Conservation (phyloP, 2,329 filamentous ascomycete species). For the Pseudomassariella vexata region DNA sequence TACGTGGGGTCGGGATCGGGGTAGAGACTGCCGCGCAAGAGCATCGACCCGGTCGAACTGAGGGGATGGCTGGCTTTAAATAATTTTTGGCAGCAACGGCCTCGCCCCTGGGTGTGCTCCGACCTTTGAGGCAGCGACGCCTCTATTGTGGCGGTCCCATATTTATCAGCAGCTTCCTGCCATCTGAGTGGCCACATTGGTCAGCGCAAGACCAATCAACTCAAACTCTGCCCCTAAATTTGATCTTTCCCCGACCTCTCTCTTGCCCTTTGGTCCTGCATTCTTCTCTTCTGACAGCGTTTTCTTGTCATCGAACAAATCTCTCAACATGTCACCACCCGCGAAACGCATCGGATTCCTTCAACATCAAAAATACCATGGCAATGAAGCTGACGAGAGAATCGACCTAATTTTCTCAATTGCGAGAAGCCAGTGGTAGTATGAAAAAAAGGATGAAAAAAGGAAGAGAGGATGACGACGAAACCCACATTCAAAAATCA, state of each 20-base stretch:
- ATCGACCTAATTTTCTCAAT: too few relatives aligned
- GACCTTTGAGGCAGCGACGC: conserved; percentile 21
- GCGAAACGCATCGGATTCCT: too few relatives aligned
- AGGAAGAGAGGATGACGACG: too few relatives aligned
- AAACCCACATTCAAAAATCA: too few relatives aligned
- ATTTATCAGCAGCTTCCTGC: conserved; percentile 19
- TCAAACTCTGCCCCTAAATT: conserved; percentile 18
- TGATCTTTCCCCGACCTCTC: conserved; percentile 22
- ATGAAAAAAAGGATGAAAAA: too few relatives aligned
- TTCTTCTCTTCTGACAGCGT: too few relatives aligned
- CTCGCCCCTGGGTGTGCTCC: conserved; percentile 18
- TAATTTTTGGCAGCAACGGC: conserved; percentile 40
- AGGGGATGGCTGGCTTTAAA: conserved; percentile 50
- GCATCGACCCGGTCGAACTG: conserved; percentile 40
- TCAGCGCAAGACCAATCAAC: conserved; percentile 17
- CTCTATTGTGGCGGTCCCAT: conserved; percentile 26
- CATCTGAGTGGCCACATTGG: conserved; percentile 20
- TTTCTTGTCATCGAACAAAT: too few relatives aligned
- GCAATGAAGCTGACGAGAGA: too few relatives aligned
- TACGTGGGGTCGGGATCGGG: conserved; percentile 33
- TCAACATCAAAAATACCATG: too few relatives aligned
- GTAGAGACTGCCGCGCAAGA: conserved; percentile 51
- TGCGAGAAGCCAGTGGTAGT: too few relatives aligned
- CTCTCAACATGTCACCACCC: too few relatives aligned
- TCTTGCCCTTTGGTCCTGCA: conserved; percentile 14